These are phyloP conservation scores for Flaveria bidentis DNA, from an alignment of 129 eudicot species.

Conservation along the genomic window DNA sequence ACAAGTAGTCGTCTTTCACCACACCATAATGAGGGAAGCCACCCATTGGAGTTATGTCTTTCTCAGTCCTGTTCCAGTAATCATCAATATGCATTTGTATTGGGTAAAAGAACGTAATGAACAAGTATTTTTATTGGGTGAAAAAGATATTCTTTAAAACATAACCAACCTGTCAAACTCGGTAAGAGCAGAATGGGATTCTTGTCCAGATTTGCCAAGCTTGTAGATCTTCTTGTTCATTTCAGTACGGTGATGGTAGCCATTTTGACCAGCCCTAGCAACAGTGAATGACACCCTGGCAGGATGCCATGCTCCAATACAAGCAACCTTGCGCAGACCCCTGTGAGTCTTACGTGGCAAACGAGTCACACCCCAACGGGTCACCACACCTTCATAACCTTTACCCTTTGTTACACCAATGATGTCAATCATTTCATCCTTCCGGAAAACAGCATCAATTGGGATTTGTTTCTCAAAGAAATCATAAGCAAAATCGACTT, in stretches of 20 bases:
- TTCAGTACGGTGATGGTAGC: constrained; percentile 78
- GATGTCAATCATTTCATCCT: constrained; percentile 76
- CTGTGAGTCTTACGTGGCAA: constrained; percentile 79
- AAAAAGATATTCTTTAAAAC: background rate
- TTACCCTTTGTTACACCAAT: constrained; percentile 76
- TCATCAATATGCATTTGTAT: background rate
- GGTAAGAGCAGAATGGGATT: constrained; percentile 63
- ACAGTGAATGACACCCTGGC: constrained; percentile 77
- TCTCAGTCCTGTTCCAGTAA: constrained; percentile 42
- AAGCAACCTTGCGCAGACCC: constrained; percentile 81
- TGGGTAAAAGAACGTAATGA: background rate
- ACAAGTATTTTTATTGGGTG: background rate
- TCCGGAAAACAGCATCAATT: constrained; percentile 69
- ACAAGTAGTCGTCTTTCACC: constrained; percentile 53
- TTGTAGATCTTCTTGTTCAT: constrained; percentile 77
- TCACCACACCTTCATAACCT: constrained; percentile 80
- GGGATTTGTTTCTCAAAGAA: constrained; percentile 70
- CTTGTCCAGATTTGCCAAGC: constrained; percentile 64
- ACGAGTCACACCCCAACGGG: constrained; percentile 83
- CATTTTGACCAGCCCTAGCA: constrained; percentile 83
- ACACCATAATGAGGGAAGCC: constrained; percentile 62
- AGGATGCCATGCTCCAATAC: constrained; percentile 81
- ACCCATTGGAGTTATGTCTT: constrained; percentile 59
- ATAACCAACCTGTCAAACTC: constrained; percentile 66
- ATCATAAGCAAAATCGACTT: constrained; percentile 64